Percentiles rank a stretch among this genome's conserved stretches.
Evolutionary conservation across 2,329 filamentous ascomycete species (phyloP).

Genomic region (Colletotrichum chlorophyti): DNA sequence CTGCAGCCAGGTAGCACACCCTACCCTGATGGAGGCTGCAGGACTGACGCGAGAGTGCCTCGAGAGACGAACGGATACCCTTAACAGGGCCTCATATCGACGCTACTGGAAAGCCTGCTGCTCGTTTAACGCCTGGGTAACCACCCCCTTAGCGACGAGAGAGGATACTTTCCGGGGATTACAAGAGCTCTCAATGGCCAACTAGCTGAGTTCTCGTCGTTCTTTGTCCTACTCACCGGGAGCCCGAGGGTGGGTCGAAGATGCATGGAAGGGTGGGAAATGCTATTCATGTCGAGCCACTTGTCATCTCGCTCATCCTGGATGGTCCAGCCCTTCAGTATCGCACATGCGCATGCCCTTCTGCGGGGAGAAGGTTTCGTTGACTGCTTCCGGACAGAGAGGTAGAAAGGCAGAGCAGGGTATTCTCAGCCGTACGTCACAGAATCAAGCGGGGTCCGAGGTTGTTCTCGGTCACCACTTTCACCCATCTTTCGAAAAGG

Average conservation of each 20-base stretch:
- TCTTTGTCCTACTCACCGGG: slow-evolving; percentile 1
- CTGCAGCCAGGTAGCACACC: neutral
- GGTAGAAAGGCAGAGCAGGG: no score
- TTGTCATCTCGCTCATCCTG: no score
- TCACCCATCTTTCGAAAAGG: neutral
- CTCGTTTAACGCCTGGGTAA: neutral
- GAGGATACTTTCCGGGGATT: neutral
- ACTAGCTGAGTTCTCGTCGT: neutral
- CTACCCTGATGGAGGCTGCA: neutral
- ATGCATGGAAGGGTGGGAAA: neutral
- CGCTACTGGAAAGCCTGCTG: neutral
- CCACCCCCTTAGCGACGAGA: neutral
- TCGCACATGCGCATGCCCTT: slow-evolving; percentile 5
- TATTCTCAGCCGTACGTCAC: no score
- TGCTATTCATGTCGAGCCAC: no score
- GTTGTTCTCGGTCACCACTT: neutral
- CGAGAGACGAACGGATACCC: no score
- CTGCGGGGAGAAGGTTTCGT: no score
- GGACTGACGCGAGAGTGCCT: no score
- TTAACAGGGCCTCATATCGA: neutral
- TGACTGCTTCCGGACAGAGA: no score
- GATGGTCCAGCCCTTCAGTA: neutral
- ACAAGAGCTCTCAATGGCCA: neutral
- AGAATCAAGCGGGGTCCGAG: no score
- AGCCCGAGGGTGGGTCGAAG: no score